Conservation (phyloP, 2,329 filamentous ascomycete species). For the Teratosphaeria destructans region DNA sequence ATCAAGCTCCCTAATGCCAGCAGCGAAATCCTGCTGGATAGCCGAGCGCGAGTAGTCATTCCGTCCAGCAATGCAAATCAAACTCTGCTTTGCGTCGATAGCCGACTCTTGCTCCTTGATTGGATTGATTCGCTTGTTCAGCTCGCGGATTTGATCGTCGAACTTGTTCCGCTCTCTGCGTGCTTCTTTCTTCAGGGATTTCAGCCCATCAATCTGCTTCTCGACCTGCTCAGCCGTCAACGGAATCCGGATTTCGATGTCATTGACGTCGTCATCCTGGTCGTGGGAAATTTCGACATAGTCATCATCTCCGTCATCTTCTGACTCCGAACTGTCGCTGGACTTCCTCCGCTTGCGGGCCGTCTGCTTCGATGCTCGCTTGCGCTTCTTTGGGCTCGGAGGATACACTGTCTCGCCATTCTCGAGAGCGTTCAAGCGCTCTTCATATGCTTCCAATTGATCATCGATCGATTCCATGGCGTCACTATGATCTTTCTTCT, state of each 20-base stretch:
- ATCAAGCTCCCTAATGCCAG: slow-evolving; percentile 50
- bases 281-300: slow-evolving; percentile 11
- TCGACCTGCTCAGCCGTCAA: slow-evolving; percentile 33
- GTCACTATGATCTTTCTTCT: slow-evolving; percentile 25
- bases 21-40: slow-evolving; percentile 50
- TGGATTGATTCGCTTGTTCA: slow-evolving; percentile 20
- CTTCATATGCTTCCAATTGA: slow-evolving; percentile 38
- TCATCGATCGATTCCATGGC: slow-evolving; percentile 30
- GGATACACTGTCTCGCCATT: slow-evolving; percentile 34
- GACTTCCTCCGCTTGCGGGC: slow-evolving; percentile 7
- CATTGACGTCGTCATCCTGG: slow-evolving; percentile 8
- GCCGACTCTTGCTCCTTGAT: slow-evolving; percentile 21
- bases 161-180: slow-evolving; percentile 16
- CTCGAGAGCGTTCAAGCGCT: slow-evolving; percentile 27
- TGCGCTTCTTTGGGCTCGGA: slow-evolving; percentile 33
- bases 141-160: slow-evolving; percentile 22
- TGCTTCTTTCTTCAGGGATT: slow-evolving; percentile 30
- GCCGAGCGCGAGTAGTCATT: slow-evolving; percentile 46
- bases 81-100: slow-evolving; percentile 27
- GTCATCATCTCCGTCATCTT: slow-evolving; percentile 14
- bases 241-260: slow-evolving; percentile 18
- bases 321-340: slow-evolving; percentile 15
- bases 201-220: slow-evolving; percentile 35
- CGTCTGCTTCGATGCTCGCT: slow-evolving; percentile 14
- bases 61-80: slow-evolving; percentile 43